These are phyloP conservation scores for Puya raimondii DNA, from an alignment of 176 grass and related monocot genomes.

Conservation along the genomic window DNA sequence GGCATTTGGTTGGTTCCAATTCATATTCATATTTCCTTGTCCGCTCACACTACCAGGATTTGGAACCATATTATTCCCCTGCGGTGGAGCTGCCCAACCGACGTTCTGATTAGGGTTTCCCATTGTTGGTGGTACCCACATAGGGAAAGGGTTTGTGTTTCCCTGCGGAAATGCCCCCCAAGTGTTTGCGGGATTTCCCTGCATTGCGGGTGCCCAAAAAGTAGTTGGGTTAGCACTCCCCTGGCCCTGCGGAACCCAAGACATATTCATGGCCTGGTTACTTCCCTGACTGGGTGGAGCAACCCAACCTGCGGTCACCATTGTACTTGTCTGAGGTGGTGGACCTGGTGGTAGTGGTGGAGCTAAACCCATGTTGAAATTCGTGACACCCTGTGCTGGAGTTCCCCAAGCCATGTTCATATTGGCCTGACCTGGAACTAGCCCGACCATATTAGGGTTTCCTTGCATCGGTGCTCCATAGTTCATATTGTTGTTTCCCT, in stretches of 20 bases:
- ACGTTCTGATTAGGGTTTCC: conserved; percentile 45
- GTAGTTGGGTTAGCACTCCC: conserved; percentile 39
- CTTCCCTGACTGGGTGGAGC: conserved; percentile 44
- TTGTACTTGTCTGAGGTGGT: conserved; percentile 22
- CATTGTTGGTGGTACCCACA: conserved; percentile 40
- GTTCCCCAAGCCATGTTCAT: conserved; percentile 47
- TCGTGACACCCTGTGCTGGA: conserved; percentile 43
- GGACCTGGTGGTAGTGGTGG: conserved; percentile 27
- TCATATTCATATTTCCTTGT: conserved; percentile 47
- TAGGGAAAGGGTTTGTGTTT: conserved; percentile 48
- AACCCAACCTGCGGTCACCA: conserved; percentile 51
- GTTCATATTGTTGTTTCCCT: conserved; percentile 28
- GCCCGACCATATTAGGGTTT: conserved; percentile 50
- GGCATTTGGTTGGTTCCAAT: conserved; percentile 37
- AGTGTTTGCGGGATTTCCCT: conserved; percentile 45
- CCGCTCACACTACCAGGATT: conserved; percentile 35
- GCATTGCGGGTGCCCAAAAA: conserved; percentile 10
- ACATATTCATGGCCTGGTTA: conserved; percentile 22
- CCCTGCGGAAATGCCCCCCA: conserved; percentile 54
- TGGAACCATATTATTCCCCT: conserved; percentile 35
- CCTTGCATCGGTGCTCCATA: conserved; percentile 30
- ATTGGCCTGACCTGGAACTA: conserved; percentile 45
- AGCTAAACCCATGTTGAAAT: conserved; percentile 63
- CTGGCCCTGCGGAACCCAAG: conserved; percentile 44
- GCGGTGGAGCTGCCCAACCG: conserved; percentile 35